phyloP scores from a whole-genome alignment of 2,329 filamentous ascomycete species.

The Aureobasidium sp. region DNA sequence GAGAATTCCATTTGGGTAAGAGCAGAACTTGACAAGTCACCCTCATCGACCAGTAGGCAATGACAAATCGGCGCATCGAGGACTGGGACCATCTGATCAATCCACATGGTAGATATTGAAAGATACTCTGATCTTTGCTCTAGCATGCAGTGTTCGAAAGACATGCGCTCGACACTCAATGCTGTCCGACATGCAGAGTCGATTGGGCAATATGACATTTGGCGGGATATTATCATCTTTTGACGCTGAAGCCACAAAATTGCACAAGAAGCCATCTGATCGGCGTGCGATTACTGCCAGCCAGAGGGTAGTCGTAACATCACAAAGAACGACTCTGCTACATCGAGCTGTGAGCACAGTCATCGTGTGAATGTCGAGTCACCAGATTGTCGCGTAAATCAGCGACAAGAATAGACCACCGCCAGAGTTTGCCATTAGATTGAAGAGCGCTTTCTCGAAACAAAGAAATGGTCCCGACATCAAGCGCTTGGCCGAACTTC shows the following conservation, averaged over 20 bases:
- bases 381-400: conserved; percentile 4
- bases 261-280: conserved; percentile 13
- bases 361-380: conserved; percentile 6
- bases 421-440: background rate
- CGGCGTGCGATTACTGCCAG: conserved; percentile 5
- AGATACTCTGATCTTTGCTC: background rate
- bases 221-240: conserved; percentile 9
- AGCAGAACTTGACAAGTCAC: conserved; percentile 6
- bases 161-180: conserved; percentile 1
- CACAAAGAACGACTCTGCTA: conserved; percentile 1
- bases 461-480: background rate
- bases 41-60: background rate
- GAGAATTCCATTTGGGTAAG: background rate
- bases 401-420: conserved; percentile 1
- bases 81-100: background rate
- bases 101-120: background rate
- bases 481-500: conserved; percentile 6
- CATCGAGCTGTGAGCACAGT: background rate
- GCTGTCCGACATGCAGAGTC: conserved; percentile 5
- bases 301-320: background rate
- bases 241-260: conserved; percentile 7
- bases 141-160: background rate
- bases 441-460: background rate
- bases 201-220: background rate
- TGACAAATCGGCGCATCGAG: conserved; percentile 3